phyloP scores from a whole-genome alignment of 805 yeast species.

The Yarrowia alimentaria region DNA sequence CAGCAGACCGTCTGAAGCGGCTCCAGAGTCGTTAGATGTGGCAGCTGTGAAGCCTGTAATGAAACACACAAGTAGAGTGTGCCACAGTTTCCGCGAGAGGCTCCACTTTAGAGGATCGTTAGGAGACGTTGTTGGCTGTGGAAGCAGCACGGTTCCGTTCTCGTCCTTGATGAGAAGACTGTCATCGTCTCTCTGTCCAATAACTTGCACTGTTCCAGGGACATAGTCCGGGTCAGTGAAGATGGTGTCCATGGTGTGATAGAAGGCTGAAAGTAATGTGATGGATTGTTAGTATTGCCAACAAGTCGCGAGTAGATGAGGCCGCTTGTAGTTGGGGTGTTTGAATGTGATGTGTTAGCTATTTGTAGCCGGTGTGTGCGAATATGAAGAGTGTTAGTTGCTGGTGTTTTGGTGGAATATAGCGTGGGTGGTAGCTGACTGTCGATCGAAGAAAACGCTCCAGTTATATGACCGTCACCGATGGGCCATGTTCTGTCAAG shows the following conservation, averaged over 20 bases:
- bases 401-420: too few species aligned
- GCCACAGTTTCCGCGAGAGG: constrained; percentile 47
- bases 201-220: constrained; percentile 33
- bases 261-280: too few species aligned
- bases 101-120: constrained; percentile 70
- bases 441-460: too few species aligned
- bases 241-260: constrained; percentile 21
- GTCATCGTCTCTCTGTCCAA: constrained; percentile 16
- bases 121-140: constrained; percentile 66
- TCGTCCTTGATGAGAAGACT: constrained; percentile 31
- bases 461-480: not conserved
- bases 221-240: constrained; percentile 32
- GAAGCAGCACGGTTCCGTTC: constrained; percentile 52
- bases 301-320: too few species aligned
- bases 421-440: too few species aligned
- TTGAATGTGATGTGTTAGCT: not conserved
- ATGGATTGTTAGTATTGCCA: too few species aligned
- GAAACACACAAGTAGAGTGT: constrained; percentile 43
- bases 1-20: constrained; percentile 65
- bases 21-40: constrained; percentile 69
- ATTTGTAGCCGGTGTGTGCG: too few species aligned
- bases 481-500: constrained; percentile 4
- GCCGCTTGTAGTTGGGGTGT: too few species aligned
- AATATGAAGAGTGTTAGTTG: not conserved
- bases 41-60: constrained; percentile 51